phyloP scores from a whole-genome alignment of 139 green algal species.

The Chlorella sp. region DNA sequence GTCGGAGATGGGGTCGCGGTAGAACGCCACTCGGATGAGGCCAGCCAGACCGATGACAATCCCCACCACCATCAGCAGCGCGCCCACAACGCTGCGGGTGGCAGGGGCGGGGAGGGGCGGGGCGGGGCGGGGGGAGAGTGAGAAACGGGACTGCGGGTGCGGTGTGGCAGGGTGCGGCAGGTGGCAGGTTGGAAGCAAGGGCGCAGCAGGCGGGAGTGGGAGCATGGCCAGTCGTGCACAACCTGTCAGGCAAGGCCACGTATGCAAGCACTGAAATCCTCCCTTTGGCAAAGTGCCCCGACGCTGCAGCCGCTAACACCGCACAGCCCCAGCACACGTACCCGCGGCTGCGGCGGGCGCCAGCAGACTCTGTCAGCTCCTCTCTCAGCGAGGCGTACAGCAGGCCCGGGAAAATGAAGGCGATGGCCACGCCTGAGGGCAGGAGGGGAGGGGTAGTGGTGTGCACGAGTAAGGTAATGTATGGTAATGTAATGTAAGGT shows the following conservation, averaged over 20 bases:
- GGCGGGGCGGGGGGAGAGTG: too few relatives aligned
- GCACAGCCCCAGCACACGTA: neutral
- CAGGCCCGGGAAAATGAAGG: constrained; percentile 39
- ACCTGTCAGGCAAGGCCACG: too few relatives aligned
- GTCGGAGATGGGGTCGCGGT: constrained; percentile 25
- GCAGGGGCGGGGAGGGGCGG: neutral
- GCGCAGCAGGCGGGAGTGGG: too few relatives aligned
- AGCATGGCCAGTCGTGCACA: too few relatives aligned
- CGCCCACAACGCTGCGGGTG: neutral
- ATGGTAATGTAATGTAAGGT: too few relatives aligned
- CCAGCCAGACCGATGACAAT: constrained; percentile 24
- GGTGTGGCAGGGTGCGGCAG: too few relatives aligned
- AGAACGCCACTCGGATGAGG: constrained; percentile 18
- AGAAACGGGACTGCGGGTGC: neutral
- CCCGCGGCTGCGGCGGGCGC: neutral
- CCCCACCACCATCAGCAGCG: constrained; percentile 18
- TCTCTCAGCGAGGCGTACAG: constrained; percentile 28
- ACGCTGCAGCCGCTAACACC: neutral
- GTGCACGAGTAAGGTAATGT: too few relatives aligned
- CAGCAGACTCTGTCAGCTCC: constrained; percentile 19
- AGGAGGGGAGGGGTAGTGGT: too few relatives aligned
- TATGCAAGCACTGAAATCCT: too few relatives aligned
- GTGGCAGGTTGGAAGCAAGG: too few relatives aligned
- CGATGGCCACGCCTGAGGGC: constrained; percentile 29
- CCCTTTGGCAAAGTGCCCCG: too few relatives aligned